These are phyloP conservation scores for Penicillium psychrosexuale DNA, from an alignment of 2,329 filamentous ascomycete genomes.

Conservation along the genomic window DNA sequence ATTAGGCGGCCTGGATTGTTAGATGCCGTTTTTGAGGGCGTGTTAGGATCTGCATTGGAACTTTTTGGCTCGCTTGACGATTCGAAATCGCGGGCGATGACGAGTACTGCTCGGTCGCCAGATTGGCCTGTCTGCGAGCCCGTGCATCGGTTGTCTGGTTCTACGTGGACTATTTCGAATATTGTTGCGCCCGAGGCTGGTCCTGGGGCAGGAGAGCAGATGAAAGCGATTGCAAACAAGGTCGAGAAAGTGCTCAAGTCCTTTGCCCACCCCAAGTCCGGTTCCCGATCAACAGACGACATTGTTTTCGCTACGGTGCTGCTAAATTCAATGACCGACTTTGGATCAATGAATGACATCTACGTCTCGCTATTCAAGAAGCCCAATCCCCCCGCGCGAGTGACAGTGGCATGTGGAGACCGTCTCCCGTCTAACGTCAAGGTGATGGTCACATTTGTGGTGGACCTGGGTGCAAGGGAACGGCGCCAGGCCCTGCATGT, in stretches of 20 bases:
- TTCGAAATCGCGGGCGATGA: not conserved
- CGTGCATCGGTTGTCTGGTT: constrained; percentile 21
- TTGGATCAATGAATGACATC: constrained; percentile 67
- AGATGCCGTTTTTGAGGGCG: constrained; percentile 58
- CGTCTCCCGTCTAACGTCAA: constrained; percentile 59
- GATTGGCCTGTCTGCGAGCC: constrained; percentile 14
- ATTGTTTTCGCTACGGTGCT: constrained; percentile 59
- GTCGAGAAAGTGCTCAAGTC: constrained; percentile 12
- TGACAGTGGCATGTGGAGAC: constrained; percentile 75
- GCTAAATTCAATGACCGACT: constrained; percentile 76
- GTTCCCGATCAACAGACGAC: constrained; percentile 32
- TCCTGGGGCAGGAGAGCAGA: constrained; percentile 40
- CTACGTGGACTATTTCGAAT: constrained; percentile 38
- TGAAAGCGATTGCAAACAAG: constrained; percentile 33
- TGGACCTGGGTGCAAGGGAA: constrained; percentile 37
- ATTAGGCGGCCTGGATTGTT: constrained; percentile 60
- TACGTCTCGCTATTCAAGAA: constrained; percentile 72
- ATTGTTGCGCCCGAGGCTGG: constrained; percentile 41
- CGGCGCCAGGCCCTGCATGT: constrained; percentile 68
- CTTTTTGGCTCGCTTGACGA: not conserved
- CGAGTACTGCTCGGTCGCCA: not conserved
- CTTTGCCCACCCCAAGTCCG: constrained; percentile 7
- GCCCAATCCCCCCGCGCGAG: constrained; percentile 79
- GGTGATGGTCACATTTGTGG: constrained; percentile 58
- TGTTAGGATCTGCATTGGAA: constrained; percentile 31